Conservation (phyloP, 805 yeast genomes). For the Starmerella roubikii region DNA sequence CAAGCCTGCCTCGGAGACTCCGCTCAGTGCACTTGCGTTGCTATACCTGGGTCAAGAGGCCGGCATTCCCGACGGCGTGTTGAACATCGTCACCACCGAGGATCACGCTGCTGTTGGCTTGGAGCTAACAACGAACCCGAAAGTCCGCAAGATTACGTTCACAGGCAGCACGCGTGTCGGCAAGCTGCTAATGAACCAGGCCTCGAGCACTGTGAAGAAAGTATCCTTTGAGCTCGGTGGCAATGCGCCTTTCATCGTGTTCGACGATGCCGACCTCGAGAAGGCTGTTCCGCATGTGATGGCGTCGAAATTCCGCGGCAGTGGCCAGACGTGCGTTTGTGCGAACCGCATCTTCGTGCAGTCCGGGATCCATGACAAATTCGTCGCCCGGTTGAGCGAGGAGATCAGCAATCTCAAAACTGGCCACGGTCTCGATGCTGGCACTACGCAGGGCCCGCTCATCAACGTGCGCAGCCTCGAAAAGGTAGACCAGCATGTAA, state of each 20-base stretch:
- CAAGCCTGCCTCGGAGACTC: constrained; percentile 69
- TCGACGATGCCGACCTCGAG: constrained; percentile 58
- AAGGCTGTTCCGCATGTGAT: constrained; percentile 54
- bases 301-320: constrained; percentile 55
- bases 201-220: constrained; percentile 49
- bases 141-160: constrained; percentile 55
- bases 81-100: constrained; percentile 44
- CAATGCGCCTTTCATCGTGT: constrained; percentile 65
- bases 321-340: constrained; percentile 75
- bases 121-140: constrained; percentile 41
- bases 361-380: constrained; percentile 47
- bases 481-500: constrained; percentile 48
- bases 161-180: constrained; percentile 73
- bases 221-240: constrained; percentile 67
- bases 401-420: constrained; percentile 35
- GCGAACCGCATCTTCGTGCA: constrained; percentile 63
- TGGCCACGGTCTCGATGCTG: constrained; percentile 49
- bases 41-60: constrained; percentile 49
- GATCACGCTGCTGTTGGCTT: constrained; percentile 34
- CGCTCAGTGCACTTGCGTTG: constrained; percentile 56
- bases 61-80: constrained; percentile 57
- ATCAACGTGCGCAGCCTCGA: constrained; percentile 49
- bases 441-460: constrained; percentile 64
- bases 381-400: constrained; percentile 36
- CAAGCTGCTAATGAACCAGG: constrained; percentile 48